Evolutionary conservation across 257 asterid genomes (phyloP).

Genomic region (Salvia splendens): DNA sequence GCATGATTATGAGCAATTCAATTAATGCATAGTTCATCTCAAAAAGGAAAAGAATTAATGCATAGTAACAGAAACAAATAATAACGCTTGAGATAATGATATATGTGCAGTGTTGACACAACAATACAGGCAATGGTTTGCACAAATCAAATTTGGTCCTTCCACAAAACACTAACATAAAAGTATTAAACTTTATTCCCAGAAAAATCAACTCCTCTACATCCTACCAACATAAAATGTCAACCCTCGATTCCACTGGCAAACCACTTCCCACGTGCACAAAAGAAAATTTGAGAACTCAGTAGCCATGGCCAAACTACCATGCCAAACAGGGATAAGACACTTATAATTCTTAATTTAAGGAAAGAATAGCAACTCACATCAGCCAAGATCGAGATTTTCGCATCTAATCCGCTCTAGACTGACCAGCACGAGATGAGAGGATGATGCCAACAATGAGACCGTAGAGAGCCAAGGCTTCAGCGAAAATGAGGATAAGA

Average conservation of each 20-base stretch:
- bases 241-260: constrained; percentile 33
- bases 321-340: constrained; percentile 30
- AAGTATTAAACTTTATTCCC: constrained; percentile 33
- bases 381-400: neutral
- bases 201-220: constrained; percentile 35
- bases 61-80: neutral
- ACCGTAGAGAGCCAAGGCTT: constrained; percentile 62
- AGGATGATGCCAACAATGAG: constrained; percentile 67
- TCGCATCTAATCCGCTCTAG: constrained; percentile 55
- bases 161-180: constrained; percentile 18
- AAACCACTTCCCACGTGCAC: constrained; percentile 30
- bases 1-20: neutral
- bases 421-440: constrained; percentile 70
- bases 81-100: neutral
- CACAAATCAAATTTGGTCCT: constrained; percentile 37
- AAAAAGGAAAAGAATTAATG: neutral
- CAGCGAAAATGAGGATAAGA: constrained; percentile 58
- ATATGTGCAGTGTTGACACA: constrained; percentile 16
- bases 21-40: neutral
- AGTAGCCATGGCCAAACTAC: constrained; percentile 20
- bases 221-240: constrained; percentile 36
- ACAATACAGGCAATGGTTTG: constrained; percentile 29
- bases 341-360: constrained; percentile 20
- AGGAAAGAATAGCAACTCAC: constrained; percentile 22
- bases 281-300: constrained; percentile 23